Evolutionary conservation across 495 filamentous ascomycete genomes (phyloP), one percentile per base, ranked within the genome.

Genomic region (Podospora australis): DNA sequence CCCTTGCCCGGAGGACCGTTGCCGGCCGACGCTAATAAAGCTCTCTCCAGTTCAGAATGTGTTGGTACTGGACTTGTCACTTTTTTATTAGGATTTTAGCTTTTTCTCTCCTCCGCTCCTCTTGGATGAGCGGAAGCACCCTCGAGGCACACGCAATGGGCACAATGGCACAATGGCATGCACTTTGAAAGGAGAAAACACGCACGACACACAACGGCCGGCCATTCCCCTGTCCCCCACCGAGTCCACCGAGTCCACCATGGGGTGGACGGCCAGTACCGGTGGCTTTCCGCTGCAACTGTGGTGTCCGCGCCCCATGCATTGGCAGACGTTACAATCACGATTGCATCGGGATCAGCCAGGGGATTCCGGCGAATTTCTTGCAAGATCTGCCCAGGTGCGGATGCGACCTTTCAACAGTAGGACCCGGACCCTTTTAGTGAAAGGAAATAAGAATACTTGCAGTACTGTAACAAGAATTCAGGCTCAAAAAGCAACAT

Each of bases 261-360:
- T n/a, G n/a, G n/a, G n/a, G n/a, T n/a, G n/a, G n/a, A n/a, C 48
- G 56, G 59, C 53, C 53, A 54, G 48, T 57, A 57, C 63, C 59
- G 59, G 61, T 66, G 59, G 63, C 61, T 64, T 48, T 60, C 53
- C 35, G 56, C 54, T 66, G 52, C 58, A 41, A 64, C 55, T 28
- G 51, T 53, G 59, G 24, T 47, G 35, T 36, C 25, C 41, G 46
- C n/a, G n/a, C 48, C 46, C 53, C 52, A 48, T 60, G 58, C 56
- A 52, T 53, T 46, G 56, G 54, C 53, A 46, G 56, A 63, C 57
- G 64, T 67, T 67, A 50, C 64, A 67, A 58, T 58, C 52, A 53
- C 57, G 60, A 61, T 61, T 60, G 62, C 52, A 65, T 67, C 62
- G 57, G 64, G 64, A 26, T 50, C 63, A 67, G 59, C 64, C 62